A percentile compares a stretch with the other conserved stretches of the same genome.
Evolutionary conservation across 2,329 filamentous ascomycete genomes (phyloP).

Genomic region (Harringtonia lauricola): DNA sequence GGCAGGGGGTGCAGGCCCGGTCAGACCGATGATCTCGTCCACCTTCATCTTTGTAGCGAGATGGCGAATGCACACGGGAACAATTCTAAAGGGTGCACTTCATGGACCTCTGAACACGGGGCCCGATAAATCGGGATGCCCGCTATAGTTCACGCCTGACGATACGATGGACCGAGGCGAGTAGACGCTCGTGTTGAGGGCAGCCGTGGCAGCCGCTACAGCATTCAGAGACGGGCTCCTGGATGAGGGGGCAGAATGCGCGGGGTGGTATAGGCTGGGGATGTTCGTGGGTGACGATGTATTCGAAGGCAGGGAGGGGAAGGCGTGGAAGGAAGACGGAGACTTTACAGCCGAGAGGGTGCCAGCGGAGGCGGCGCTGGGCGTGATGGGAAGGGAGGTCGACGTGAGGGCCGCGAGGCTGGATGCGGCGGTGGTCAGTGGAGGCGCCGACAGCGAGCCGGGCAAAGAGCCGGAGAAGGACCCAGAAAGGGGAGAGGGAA

Average conservation of each 20-base stretch:
- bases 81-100: too few species aligned
- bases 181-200: conserved; percentile 1
- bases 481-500: too few species aligned
- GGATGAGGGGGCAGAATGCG: not conserved
- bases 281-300: conserved; percentile 16
- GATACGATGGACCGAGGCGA: conserved; percentile 3
- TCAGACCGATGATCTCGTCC: conserved; percentile 56
- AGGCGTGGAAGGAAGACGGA: not conserved
- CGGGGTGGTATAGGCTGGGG: conserved; percentile 1
- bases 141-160: not conserved
- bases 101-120: not conserved
- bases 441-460: not conserved
- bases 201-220: not conserved
- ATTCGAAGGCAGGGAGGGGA: conserved; percentile 5
- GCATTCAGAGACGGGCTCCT: conserved; percentile 1
- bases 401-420: not conserved
- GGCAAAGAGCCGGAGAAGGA: not conserved
- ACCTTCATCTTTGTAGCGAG: conserved; percentile 47
- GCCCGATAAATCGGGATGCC: not conserved
- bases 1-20: conserved; percentile 48
- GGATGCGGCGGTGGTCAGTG: not conserved
- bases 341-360: conserved; percentile 3
- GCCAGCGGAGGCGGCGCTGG: not conserved
- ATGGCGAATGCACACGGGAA: not conserved
- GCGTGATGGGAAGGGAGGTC: not conserved